These are phyloP conservation scores for Filosporella fistucella DNA, from an alignment of 495 filamentous ascomycete species.

Conservation along the genomic window DNA sequence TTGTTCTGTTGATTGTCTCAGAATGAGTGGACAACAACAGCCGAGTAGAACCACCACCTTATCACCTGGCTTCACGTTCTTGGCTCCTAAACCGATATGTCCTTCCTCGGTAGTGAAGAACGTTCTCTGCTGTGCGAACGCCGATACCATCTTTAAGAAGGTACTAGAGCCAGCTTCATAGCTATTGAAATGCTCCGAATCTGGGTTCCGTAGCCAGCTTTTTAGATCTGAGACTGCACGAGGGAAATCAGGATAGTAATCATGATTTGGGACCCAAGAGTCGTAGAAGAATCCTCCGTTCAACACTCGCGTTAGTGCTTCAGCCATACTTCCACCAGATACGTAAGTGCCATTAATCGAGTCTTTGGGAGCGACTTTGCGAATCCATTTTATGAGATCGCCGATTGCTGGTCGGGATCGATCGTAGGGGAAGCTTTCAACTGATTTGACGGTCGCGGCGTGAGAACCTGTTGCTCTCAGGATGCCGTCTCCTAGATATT, in stretches of 20 bases:
- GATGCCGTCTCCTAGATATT: not conserved
- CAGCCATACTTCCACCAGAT: no score
- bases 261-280: no score
- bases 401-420: not conserved
- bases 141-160: not conserved
- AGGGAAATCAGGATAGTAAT: not conserved
- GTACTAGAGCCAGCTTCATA: no score
- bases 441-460: not conserved
- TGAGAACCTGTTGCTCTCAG: not conserved
- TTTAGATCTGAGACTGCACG: not conserved
- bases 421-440: no score
- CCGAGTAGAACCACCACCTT: slow-evolving; percentile 3
- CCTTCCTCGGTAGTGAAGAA: not conserved
- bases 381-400: not conserved
- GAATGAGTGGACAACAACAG: not conserved
- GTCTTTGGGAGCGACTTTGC: not conserved
- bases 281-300: not conserved
- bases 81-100: not conserved
- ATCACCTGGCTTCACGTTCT: not conserved
- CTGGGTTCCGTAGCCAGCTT: no score
- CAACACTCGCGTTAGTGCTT: not conserved
- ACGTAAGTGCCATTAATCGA: not conserved
- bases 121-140: not conserved
- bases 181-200: not conserved
- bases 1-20: not conserved